These are phyloP conservation scores for Puccinia horiana DNA, from an alignment of 1,284 basidiomycete species.

Conservation along the genomic window DNA sequence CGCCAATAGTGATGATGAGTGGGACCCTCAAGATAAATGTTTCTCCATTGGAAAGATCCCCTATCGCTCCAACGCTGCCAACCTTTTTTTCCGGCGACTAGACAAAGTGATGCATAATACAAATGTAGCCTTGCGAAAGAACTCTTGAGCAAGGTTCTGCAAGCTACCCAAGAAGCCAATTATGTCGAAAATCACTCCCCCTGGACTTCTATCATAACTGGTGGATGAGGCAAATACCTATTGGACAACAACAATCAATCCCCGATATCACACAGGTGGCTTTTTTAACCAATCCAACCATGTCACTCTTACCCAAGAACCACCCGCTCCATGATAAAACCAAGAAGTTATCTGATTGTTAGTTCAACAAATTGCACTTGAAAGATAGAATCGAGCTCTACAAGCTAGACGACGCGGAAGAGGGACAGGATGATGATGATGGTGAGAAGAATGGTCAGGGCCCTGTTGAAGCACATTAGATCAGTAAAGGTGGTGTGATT, in stretches of 20 bases:
- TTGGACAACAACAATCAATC: background rate
- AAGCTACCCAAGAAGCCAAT: background rate
- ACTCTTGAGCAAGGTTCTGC: background rate
- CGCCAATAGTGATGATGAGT: constrained; percentile 24
- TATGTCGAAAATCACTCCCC: background rate
- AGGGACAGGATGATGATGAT: background rate
- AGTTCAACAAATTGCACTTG: background rate
- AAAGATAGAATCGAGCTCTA: background rate
- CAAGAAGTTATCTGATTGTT: background rate
- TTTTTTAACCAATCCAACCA: background rate
- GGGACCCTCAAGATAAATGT: background rate
- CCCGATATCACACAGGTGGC: background rate
- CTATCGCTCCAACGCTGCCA: constrained; percentile 5
- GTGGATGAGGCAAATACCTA: background rate
- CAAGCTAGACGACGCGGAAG: background rate
- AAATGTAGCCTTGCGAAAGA: background rate
- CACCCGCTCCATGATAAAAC: background rate
- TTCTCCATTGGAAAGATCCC: constrained; percentile 10
- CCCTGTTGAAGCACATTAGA: too few species aligned
- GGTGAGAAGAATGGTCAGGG: background rate
- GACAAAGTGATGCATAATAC: constrained; percentile 1
- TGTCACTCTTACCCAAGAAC: background rate
- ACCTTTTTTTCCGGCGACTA: constrained; percentile 6
- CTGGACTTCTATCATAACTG: constrained; percentile 17
- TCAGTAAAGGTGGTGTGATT: too few species aligned